Base-by-base conservation (phyloP, 2,329 filamentous ascomycete genomes). In the Penicillium sp. region DNA sequence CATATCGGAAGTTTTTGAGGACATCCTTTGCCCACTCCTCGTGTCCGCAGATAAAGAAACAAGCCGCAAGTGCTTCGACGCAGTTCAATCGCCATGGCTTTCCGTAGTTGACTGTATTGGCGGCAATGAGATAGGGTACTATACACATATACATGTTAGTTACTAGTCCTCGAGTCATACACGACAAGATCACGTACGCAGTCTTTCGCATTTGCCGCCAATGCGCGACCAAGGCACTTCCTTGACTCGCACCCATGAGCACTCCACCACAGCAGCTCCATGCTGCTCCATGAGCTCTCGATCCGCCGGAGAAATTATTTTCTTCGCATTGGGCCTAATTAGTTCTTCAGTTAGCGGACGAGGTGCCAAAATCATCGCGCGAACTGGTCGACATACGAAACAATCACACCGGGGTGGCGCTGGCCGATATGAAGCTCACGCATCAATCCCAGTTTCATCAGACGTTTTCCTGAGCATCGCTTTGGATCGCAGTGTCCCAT, bases 401-500 rank as follows among this genome's bases (percentile, higher is more conserved):
- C 90, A 66, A 99, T 89, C 58, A 99, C 89, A 52, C 94, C 94
- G 29, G 87, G 84, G 71, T 94, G 91, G 62, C 93, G 92, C 74
- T 97, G 92, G 46, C 94, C 94, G 49, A 97, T 81, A 65, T 93
- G 86, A 47, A 99, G 82, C 67, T 96, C 90, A 61, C 94, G 88
- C 91, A 99, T 97, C 66, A 97, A 79, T 3, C 93, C 93, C 49
- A 95, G 83, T 58, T 88, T 87, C 83, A 99, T 96, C 27, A 99
- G 82, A 58, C 90, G 87, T 78, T 99, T 99, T 26, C 94, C 94
- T 0, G 92, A 97, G 75, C 94, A 99, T 63, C 93, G 82, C 74
- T 97, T 97, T 7, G 93, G 91, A 68, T 99, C 94, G 78, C 94
- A 99, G 77, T 99, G 94, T 56, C 92, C 93, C 27, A 99, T 81